Percentiles rank a stretch among this genome's conserved stretches.
phyloP scores from a whole-genome alignment of 83 land plant genomes.

The Isoetes engelmannii region DNA sequence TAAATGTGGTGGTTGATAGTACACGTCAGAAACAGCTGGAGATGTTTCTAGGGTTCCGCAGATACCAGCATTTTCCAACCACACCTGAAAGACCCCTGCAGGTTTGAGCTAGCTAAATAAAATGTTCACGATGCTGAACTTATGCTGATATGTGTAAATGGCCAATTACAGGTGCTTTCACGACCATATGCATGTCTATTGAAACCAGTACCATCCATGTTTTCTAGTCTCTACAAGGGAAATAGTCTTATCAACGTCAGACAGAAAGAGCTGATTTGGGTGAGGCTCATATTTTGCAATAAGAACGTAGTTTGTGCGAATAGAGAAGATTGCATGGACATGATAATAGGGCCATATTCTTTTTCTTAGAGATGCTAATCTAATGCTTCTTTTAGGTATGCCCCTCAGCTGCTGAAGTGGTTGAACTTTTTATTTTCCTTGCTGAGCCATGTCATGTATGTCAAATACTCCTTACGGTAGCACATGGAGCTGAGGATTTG shows the following conservation, averaged over 20 bases:
- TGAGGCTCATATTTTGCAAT: conserved; percentile 23
- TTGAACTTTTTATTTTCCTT: conserved; percentile 73
- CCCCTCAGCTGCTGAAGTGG: conserved; percentile 67
- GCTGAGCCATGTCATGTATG: conserved; percentile 88
- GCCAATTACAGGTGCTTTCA: conserved; percentile 56
- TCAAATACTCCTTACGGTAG: conserved; percentile 75
- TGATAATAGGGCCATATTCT: neutral
- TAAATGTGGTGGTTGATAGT: conserved; percentile 79
- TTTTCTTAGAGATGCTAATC: neutral
- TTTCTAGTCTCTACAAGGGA: conserved; percentile 43
- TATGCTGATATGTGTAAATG: neutral
- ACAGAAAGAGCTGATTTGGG: conserved; percentile 75
- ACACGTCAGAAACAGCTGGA: conserved; percentile 95
- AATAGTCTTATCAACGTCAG: conserved; percentile 68
- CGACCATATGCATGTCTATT: conserved; percentile 66
- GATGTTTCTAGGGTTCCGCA: conserved; percentile 85
- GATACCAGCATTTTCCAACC: conserved; percentile 84
- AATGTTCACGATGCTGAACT: neutral
- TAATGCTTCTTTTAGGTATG: conserved; percentile 50
- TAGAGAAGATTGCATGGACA: neutral
- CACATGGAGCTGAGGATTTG: conserved; percentile 84
- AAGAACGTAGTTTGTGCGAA: neutral
- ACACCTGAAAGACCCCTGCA: conserved; percentile 46
- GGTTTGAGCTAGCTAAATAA: conserved; percentile 33
- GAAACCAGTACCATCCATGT: conserved; percentile 71